Conservation (phyloP, 257 asterid genomes). For the Verbena officinalis region DNA sequence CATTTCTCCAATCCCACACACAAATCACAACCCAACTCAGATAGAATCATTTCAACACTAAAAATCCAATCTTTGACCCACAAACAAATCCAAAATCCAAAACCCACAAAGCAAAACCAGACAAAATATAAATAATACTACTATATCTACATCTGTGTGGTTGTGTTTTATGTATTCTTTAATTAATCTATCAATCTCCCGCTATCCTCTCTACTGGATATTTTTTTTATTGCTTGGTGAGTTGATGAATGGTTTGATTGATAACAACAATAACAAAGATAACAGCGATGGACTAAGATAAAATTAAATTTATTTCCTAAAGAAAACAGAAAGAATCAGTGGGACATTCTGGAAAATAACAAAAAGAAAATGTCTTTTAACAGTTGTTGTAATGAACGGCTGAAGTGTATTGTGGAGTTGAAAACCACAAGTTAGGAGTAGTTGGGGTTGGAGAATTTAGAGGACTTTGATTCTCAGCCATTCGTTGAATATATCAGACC, state of each 20-base stretch:
- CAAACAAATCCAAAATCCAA: not conserved
- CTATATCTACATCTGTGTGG: not conserved
- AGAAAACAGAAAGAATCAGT: not conserved
- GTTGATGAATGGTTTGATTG: slow-evolving; percentile 17
- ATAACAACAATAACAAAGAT: slow-evolving; percentile 10
- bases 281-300: slow-evolving; percentile 21
- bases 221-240: slow-evolving; percentile 1
- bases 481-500: slow-evolving; percentile 37
- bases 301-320: not conserved
- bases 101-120: not conserved
- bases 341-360: slow-evolving; percentile 19
- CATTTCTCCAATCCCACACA: slow-evolving; percentile 40
- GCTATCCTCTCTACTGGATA: not conserved
- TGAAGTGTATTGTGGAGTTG: slow-evolving; percentile 19
- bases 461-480: slow-evolving; percentile 41
- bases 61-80: not conserved
- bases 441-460: slow-evolving; percentile 30
- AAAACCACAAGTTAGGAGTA: slow-evolving; percentile 48
- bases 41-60: not conserved
- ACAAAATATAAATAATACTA: not conserved
- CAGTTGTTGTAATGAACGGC: slow-evolving; percentile 8
- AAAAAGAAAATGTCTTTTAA: not conserved
- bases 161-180: too few relatives aligned
- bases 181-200: not conserved
- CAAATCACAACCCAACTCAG: slow-evolving; percentile 6